Evolutionary conservation across 2,329 filamentous ascomycete genomes (phyloP).

Genomic region (Aureobasidium sp.): DNA sequence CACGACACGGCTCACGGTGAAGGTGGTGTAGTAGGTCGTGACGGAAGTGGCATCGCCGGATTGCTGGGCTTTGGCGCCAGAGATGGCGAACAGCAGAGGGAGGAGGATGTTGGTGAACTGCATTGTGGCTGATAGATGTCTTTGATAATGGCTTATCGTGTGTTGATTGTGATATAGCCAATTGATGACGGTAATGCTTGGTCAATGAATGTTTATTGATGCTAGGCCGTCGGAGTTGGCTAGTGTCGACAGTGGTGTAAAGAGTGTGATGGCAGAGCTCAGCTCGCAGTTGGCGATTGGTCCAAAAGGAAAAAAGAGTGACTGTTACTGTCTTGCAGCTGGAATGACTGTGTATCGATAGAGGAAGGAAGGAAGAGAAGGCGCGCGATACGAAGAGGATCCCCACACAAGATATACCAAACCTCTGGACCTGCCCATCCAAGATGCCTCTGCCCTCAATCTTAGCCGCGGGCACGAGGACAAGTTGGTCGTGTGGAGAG

Average conservation of each 20-base stretch:
- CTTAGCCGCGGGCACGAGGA: conserved; percentile 14
- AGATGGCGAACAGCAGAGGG: conserved; percentile 15
- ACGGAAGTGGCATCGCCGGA: conserved; percentile 8
- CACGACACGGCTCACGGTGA: conserved; percentile 15
- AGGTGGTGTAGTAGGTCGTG: conserved; percentile 17
- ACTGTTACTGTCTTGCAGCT: conserved; percentile 12
- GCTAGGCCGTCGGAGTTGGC: conserved; percentile 1
- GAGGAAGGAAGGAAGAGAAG: neutral
- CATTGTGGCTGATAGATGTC: conserved; percentile 14
- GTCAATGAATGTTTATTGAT: conserved; percentile 8
- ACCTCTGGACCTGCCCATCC: neutral
- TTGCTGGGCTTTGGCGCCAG: conserved; percentile 11
- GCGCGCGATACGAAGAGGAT: conserved; percentile 4
- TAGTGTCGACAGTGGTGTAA: neutral
- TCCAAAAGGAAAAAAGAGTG: conserved; percentile 7
- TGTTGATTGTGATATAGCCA: neutral
- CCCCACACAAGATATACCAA: conserved; percentile 10
- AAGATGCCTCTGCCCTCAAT: neutral
- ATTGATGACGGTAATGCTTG: conserved; percentile 7
- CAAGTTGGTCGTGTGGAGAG: conserved; percentile 12
- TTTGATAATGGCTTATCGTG: neutral
- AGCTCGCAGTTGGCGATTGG: conserved; percentile 8
- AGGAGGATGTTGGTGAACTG: conserved; percentile 16
- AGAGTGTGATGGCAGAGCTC: conserved; percentile 14
- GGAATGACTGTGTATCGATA: conserved; percentile 12